Base-by-base conservation (phyloP, 2,329 filamentous ascomycete species). In the Seiridium unicorne region DNA sequence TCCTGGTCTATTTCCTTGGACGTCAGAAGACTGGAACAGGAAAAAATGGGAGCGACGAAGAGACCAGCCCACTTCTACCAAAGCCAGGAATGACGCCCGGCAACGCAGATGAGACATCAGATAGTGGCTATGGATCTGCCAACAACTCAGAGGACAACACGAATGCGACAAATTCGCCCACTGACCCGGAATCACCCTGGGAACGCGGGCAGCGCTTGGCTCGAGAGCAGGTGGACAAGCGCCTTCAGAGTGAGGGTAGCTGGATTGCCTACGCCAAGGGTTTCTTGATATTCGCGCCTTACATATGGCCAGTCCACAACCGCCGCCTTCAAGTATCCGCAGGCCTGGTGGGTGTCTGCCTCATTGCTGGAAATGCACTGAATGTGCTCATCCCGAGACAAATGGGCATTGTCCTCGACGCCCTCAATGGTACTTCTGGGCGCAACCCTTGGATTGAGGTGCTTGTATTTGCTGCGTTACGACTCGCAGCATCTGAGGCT, bases 311-410 rank as follows among this genome's bases (percentile, higher is more conserved):
- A 1, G 82, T 85, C 56, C 83, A 87, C 47, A 84, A 89, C 67
- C 82, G 79, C 57, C 73, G 76, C 11, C 81, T 95, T 18, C 91
- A 95, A 70, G 72, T 90, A 18, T 87, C 88, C 58, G 84, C 90
- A 26, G 76, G 84, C 9, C 79, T 90, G 3, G 88, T 95, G 49
- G 83, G 84, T 0, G 48, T 90, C 1, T 90, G 90, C 65, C 79
- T 95, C 31, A 72, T 93, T n/a, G 77, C 81, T 56, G 84, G 88
- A 59, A 92, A 93, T 64, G 84, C 84, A 4, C 78, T 96, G 55
- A 91, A 93, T 66, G 79, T 96, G 11, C 76, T 96, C 47, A 86
- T 92, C 38, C 92, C 92, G n/a, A 84, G 90, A 26, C 91, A 95
- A 70, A 85, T 94, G 38, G 92, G 92, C 64, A 86, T 91, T 60